Base-by-base conservation (phyloP, 331 rosid species). In the Cydonia oblonga region DNA sequence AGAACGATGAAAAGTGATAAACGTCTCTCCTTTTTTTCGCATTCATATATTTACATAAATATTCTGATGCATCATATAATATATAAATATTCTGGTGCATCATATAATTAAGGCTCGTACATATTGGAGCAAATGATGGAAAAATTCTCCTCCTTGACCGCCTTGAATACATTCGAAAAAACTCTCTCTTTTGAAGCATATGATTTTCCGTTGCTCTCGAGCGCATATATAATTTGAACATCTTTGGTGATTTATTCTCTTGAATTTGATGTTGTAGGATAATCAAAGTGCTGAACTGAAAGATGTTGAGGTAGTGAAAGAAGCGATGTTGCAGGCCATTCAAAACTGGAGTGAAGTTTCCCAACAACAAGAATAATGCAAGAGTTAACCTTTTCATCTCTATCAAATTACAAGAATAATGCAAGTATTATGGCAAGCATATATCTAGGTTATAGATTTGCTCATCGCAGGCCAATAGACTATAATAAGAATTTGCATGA, bases 261-360 rank as follows among this genome's bases (percentile, higher is more conserved):
- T 60, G 20, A 60, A 60, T 70, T 29, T 56, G 63, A 42, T 56
- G 25, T 72, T 15, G 10, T 81, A 86, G 93, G 84, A 74, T 19
- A 78, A 78, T 71, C 63, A 61, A 81, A 81, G 75, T 67, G 76
- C 26, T 44, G 28, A 65, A 14, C 44, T 22, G 66, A 67, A 82
- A 80, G 84, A 84, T 76, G 80, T 72, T 22, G 66, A 76, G 23
- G 42, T 67, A 61, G 68, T 86, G 35, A 78, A 82, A 78, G 56
- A 76, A 82, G 86, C 81, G 33, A 79, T 88, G 80, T 72, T 82
- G 78, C 68, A 69, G 82, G 93, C 93, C 52, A 82, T 88, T 79
- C 86, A 70, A 76, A 84, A 62, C 72, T 88, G 93, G 93, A 75
- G 76, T 38, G 73, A 80, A 75, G 77, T 66, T 46, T 60, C 76